These are phyloP conservation scores for Pseudogymnoascus sp. DNA, from an alignment of 2,329 filamentous ascomycete species.

Conservation along the genomic window DNA sequence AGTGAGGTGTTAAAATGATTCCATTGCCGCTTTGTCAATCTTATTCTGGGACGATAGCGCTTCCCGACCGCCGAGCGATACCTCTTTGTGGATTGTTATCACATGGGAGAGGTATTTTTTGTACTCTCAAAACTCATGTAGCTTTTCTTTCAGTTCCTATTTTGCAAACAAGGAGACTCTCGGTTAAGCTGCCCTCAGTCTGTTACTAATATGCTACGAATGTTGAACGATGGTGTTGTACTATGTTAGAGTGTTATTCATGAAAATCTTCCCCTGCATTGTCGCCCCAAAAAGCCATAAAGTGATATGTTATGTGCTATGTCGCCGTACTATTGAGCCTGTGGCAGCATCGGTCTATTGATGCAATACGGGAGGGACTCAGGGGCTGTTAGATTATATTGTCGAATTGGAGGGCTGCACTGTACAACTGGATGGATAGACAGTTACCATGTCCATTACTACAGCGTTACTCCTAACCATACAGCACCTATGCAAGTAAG, in stretches of 20 bases:
- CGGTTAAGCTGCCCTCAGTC: slow-evolving; percentile 7
- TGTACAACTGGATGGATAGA: background rate
- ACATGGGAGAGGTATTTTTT: slow-evolving; percentile 6
- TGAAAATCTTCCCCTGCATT: slow-evolving; percentile 7
- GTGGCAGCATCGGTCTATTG: background rate
- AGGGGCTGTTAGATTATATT: background rate
- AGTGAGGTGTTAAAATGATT: slow-evolving; percentile 4
- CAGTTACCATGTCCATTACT: background rate
- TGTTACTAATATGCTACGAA: slow-evolving; percentile 11
- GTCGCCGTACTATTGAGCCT: background rate
- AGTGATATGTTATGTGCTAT: background rate
- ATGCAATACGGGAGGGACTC: background rate
- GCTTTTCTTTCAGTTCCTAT: slow-evolving; percentile 5
- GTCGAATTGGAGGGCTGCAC: background rate
- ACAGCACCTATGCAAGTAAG: background rate
- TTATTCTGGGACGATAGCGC: slow-evolving; percentile 5
- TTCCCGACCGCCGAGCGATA: slow-evolving; percentile 9
- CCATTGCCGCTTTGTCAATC: slow-evolving; percentile 5
- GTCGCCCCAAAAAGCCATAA: background rate
- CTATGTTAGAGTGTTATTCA: slow-evolving; percentile 10
- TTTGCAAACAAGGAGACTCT: slow-evolving; percentile 8
- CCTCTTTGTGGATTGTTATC: slow-evolving; percentile 7
- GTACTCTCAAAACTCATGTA: slow-evolving; percentile 9
- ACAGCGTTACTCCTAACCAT: background rate
- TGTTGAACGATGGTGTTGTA: slow-evolving; percentile 10